Percentiles rank a stretch among this genome's conserved stretches.
These are phyloP conservation scores for Phaeodactylum tricornutum DNA, from an alignment of 108 stramenopile species.

Conservation along the genomic window DNA sequence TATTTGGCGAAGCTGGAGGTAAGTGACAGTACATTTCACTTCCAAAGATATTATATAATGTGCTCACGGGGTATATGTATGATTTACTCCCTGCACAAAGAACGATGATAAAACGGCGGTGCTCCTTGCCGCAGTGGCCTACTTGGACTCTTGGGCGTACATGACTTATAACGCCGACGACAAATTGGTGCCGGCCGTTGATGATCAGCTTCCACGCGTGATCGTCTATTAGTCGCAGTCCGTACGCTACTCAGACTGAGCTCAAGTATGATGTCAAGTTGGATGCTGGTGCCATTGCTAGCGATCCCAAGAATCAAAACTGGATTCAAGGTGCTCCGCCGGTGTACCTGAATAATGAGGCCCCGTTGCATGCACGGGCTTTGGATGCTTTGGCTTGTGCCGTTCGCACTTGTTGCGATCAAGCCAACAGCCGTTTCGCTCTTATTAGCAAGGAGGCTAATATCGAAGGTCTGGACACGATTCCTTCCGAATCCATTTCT, in stretches of 20 bases:
- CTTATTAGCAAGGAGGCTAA: constrained; percentile 45
- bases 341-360: constrained; percentile 81
- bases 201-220: constrained; percentile 41
- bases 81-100: constrained; percentile 13
- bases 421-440: constrained; percentile 64
- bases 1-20: constrained; percentile 59
- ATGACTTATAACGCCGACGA: constrained; percentile 80
- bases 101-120: constrained; percentile 36
- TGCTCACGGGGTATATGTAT: neutral
- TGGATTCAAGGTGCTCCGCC: constrained; percentile 86
- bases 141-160: constrained; percentile 76
- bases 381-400: constrained; percentile 80
- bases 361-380: constrained; percentile 57
- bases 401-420: constrained; percentile 77
- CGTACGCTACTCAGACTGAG: constrained; percentile 18
- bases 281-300: constrained; percentile 33
- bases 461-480: constrained; percentile 16
- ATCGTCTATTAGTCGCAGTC: neutral
- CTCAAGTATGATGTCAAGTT: constrained; percentile 36
- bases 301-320: constrained; percentile 68
- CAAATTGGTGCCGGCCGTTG: constrained; percentile 59
- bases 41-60: neutral
- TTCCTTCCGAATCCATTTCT: constrained; percentile 28
- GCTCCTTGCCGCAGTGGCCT: constrained; percentile 65
- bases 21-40: constrained; percentile 8